A percentile compares a stretch with the other conserved stretches of the same genome.
phyloP scores from a whole-genome alignment of 2,329 filamentous ascomycete species.

The Colletotrichum orbiculare region DNA sequence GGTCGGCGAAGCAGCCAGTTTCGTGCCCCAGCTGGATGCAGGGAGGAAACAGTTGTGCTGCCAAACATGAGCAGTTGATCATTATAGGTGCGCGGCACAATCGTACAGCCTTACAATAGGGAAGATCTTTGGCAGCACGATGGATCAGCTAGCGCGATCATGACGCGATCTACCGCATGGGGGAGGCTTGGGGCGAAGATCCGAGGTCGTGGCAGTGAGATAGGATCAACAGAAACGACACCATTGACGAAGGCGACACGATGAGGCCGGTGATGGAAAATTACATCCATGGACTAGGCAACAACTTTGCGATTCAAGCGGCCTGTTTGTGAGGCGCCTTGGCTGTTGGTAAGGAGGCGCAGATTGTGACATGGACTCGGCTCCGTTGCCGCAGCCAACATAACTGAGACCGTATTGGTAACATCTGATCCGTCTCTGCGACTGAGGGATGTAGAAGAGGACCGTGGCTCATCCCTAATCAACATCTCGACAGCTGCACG shows the following conservation, averaged over 20 bases:
- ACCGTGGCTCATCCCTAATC: too few relatives aligned
- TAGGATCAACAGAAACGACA: conserved; percentile 5
- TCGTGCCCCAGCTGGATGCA: too few relatives aligned
- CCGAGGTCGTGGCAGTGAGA: background rate
- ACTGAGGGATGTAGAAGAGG: background rate
- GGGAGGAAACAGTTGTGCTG: too few relatives aligned
- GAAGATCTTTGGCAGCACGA: background rate
- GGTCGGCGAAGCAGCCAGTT: background rate
- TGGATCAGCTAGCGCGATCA: background rate
- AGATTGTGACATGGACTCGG: background rate
- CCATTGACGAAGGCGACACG: background rate
- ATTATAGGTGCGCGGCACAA: background rate
- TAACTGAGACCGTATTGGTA: conserved; percentile 16
- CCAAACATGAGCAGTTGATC: too few relatives aligned
- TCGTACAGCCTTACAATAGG: background rate
- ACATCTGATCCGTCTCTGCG: too few relatives aligned
- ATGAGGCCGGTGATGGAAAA: background rate
- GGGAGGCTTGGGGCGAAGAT: background rate
- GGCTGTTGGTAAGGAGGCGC: background rate
- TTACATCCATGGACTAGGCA: background rate
- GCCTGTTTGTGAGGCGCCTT: background rate
- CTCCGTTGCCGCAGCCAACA: background rate
- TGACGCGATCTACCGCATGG: background rate
- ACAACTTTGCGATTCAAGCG: background rate
- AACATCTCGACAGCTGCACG: too few relatives aligned